Percentiles rank a stretch among this genome's conserved stretches.
These are phyloP conservation scores for Avena atlantica DNA, from an alignment of 176 grass and related monocot species.

Conservation along the genomic window DNA sequence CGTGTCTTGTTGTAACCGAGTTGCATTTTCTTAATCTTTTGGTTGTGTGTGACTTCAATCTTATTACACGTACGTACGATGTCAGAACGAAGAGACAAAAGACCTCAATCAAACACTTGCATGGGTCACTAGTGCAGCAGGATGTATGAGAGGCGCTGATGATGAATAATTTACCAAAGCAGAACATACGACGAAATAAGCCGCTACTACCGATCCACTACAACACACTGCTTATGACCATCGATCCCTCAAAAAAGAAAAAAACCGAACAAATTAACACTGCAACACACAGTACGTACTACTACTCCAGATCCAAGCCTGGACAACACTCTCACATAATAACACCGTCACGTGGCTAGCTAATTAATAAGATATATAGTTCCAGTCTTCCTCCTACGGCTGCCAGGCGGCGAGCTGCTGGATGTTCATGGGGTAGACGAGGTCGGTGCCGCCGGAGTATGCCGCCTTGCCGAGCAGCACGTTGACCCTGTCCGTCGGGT, in stretches of 20 bases:
- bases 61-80: no score
- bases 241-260: neutral
- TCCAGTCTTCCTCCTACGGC: slow-evolving; percentile 22
- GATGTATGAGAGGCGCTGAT: no score
- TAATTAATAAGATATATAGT: neutral
- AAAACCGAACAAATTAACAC: neutral
- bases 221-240: neutral
- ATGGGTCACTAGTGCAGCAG: no score
- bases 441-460: slow-evolving; percentile 58
- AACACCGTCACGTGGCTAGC: neutral
- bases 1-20: no score
- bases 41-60: no score
- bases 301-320: no score
- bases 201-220: neutral
- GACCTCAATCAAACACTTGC: no score
- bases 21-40: no score
- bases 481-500: slow-evolving; percentile 89
- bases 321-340: neutral
- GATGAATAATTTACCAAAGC: no score
- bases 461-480: slow-evolving; percentile 72
- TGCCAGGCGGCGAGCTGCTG: slow-evolving; percentile 69
- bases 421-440: slow-evolving; percentile 84
- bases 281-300: neutral
- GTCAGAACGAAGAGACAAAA: no score
- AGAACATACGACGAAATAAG: no score